Conservation (phyloP, 306 rosid species). For the Casuarina equisetifolia region DNA sequence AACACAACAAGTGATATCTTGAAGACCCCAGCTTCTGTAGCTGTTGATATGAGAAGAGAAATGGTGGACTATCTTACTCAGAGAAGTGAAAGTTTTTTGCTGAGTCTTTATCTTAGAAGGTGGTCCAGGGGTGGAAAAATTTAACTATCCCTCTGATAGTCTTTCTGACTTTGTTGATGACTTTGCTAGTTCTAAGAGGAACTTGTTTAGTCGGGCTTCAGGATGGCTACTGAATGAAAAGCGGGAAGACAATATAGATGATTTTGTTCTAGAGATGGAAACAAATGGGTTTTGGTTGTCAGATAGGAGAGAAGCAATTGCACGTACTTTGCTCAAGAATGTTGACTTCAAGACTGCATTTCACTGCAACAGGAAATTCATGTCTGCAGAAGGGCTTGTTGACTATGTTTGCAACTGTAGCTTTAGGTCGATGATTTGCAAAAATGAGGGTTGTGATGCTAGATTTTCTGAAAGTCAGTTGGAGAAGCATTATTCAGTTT, state of each 20-base stretch:
- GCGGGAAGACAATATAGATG: slow-evolving; percentile 87
- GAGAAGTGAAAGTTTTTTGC: slow-evolving; percentile 76
- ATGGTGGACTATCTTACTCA: slow-evolving; percentile 61
- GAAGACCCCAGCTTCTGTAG: slow-evolving; percentile 64
- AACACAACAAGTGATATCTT: slow-evolving; percentile 69
- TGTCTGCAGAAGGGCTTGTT: slow-evolving; percentile 48
- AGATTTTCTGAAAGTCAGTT: slow-evolving; percentile 52
- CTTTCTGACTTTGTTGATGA: slow-evolving; percentile 76
- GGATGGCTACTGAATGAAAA: slow-evolving; percentile 78
- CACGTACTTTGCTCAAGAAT: slow-evolving; percentile 53
- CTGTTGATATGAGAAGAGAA: slow-evolving; percentile 72
- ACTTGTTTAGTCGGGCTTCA: slow-evolving; percentile 64
- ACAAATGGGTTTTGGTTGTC: slow-evolving; percentile 68
- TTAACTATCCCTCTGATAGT: slow-evolving; percentile 66
- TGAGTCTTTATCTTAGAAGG: slow-evolving; percentile 60
- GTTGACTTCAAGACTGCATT: slow-evolving; percentile 63
- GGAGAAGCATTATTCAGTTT: slow-evolving; percentile 63
- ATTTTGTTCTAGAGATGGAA: slow-evolving; percentile 76
- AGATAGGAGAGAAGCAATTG: slow-evolving; percentile 57
- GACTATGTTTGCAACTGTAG: slow-evolving; percentile 48
- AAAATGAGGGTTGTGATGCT: slow-evolving; percentile 62
- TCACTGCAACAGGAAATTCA: slow-evolving; percentile 55
- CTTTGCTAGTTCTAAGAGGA: slow-evolving; percentile 60
- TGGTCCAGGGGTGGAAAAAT: slow-evolving; percentile 45
- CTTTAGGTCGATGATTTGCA: slow-evolving; percentile 54